These are phyloP conservation scores for Pseudogymnoascus sp. DNA, from an alignment of 2,329 filamentous ascomycete genomes.

Conservation along the genomic window DNA sequence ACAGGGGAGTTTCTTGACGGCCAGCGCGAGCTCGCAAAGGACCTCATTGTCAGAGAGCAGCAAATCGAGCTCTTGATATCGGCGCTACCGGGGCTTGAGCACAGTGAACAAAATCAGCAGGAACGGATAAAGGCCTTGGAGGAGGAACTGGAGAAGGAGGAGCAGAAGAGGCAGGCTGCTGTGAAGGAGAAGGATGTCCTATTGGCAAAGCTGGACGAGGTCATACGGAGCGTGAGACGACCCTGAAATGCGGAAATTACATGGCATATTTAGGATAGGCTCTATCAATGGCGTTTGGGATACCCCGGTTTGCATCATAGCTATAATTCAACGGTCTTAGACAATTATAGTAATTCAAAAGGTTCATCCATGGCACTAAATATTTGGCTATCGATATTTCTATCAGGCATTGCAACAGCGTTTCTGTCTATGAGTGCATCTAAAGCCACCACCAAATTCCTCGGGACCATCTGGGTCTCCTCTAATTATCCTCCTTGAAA, in stretches of 20 bases:
- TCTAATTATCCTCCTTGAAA: slow-evolving; percentile 52
- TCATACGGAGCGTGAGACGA: slow-evolving; percentile 53
- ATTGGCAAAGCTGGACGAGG: slow-evolving; percentile 50
- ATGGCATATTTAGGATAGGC: neutral
- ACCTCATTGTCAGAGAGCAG: slow-evolving; percentile 73
- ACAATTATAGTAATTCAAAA: neutral
- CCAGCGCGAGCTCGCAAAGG: slow-evolving; percentile 65
- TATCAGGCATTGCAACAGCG: neutral
- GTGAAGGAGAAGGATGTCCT: slow-evolving; percentile 58
- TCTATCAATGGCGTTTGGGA: slow-evolving; percentile 6
- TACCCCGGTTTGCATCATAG: slow-evolving; percentile 1
- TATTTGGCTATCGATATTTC: neutral
- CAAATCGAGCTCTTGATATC: slow-evolving; percentile 75
- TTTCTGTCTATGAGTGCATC: neutral
- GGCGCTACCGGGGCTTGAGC: slow-evolving; percentile 67
- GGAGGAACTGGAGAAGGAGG: slow-evolving; percentile 56
- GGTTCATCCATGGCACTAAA: too few relatives aligned
- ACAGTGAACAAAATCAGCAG: slow-evolving; percentile 70
- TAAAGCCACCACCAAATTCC: neutral
- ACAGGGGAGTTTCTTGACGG: slow-evolving; percentile 59
- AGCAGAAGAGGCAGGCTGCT: slow-evolving; percentile 55
- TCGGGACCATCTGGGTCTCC: neutral
- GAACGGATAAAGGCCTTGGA: slow-evolving; percentile 58
- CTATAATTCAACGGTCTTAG: neutral
- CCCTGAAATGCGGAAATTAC: slow-evolving; percentile 35